Conservation (phyloP, 2,329 filamentous ascomycete genomes). For the Zasmidium angulare region DNA sequence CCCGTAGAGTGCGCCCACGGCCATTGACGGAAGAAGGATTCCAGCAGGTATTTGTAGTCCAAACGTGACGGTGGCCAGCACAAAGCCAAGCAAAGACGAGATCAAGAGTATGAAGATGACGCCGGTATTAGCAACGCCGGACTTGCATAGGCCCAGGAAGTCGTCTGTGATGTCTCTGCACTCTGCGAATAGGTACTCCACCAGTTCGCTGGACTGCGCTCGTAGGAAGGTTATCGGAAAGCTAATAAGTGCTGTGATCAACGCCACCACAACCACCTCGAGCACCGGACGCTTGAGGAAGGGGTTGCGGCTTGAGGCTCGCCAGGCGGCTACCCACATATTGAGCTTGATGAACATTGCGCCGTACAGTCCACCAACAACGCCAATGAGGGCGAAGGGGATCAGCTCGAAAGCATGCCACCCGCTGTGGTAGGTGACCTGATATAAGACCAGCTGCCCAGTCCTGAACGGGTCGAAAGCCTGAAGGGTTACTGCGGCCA, state of each 20-base stretch:
- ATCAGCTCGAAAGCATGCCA: slow-evolving; percentile 96
- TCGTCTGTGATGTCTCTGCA: slow-evolving; percentile 81
- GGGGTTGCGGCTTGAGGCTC: slow-evolving; percentile 62
- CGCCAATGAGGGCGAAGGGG: slow-evolving; percentile 81
- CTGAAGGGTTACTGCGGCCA: slow-evolving; percentile 91
- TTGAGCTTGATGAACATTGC: slow-evolving; percentile 94
- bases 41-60: slow-evolving; percentile 92
- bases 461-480: slow-evolving; percentile 92
- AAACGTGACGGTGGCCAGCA: slow-evolving; percentile 84
- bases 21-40: slow-evolving; percentile 94
- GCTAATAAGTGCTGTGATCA: slow-evolving; percentile 84
- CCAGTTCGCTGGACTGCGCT: slow-evolving; percentile 84
- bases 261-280: slow-evolving; percentile 77
- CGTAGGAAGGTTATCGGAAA: slow-evolving; percentile 97
- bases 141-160: slow-evolving; percentile 86
- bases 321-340: slow-evolving; percentile 80
- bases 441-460: slow-evolving; percentile 92
- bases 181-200: slow-evolving; percentile 88
- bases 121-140: slow-evolving; percentile 74
- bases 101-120: slow-evolving; percentile 81
- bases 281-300: slow-evolving; percentile 68
- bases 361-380: slow-evolving; percentile 90
- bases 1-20: slow-evolving; percentile 86
- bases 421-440: slow-evolving; percentile 85
- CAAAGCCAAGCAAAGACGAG: slow-evolving; percentile 79